phyloP scores from a whole-genome alignment of 2,329 filamentous ascomycete genomes.

The Curvularia lunata region DNA sequence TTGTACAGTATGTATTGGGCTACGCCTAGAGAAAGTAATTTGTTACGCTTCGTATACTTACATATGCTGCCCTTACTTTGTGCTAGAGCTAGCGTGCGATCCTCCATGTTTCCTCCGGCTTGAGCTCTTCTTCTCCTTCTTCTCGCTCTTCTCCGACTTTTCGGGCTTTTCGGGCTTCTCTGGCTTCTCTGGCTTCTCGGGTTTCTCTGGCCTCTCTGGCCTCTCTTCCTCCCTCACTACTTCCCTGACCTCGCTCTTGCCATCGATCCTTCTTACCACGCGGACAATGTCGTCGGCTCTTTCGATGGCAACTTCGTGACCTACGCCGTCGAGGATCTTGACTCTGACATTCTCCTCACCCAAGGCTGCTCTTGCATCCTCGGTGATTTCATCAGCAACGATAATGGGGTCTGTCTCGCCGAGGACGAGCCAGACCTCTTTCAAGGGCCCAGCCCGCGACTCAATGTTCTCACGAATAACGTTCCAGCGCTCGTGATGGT shows the following conservation, averaged over 20 bases:
- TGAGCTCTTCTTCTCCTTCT: slow-evolving; percentile 16
- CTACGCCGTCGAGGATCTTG: slow-evolving; percentile 62
- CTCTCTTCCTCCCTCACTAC: slow-evolving; percentile 4
- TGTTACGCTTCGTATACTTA: not conserved
- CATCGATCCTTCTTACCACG: slow-evolving; percentile 12
- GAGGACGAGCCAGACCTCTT: slow-evolving; percentile 68
- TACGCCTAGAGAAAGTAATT: not conserved
- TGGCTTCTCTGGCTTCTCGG: not conserved
- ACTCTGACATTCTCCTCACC: slow-evolving; percentile 65
- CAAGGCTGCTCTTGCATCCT: slow-evolving; percentile 65
- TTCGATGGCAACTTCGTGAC: slow-evolving; percentile 73
- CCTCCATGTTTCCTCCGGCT: slow-evolving; percentile 19
- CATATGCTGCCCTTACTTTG: slow-evolving; percentile 4
- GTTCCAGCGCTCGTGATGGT: slow-evolving; percentile 67
- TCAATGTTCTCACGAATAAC: slow-evolving; percentile 55
- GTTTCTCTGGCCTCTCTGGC: not conserved
- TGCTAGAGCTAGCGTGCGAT: slow-evolving; percentile 15
- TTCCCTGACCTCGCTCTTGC: slow-evolving; percentile 10
- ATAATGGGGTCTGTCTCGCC: slow-evolving; percentile 72
- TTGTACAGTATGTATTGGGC: not conserved
- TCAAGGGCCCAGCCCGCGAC: slow-evolving; percentile 46
- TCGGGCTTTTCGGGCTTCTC: slow-evolving; percentile 2
- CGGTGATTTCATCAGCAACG: slow-evolving; percentile 66
- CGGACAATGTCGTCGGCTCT: slow-evolving; percentile 63
- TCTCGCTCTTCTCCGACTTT: not conserved